phyloP scores from a whole-genome alignment of 139 green algal species.

The Tetradesmus obliquus region DNA sequence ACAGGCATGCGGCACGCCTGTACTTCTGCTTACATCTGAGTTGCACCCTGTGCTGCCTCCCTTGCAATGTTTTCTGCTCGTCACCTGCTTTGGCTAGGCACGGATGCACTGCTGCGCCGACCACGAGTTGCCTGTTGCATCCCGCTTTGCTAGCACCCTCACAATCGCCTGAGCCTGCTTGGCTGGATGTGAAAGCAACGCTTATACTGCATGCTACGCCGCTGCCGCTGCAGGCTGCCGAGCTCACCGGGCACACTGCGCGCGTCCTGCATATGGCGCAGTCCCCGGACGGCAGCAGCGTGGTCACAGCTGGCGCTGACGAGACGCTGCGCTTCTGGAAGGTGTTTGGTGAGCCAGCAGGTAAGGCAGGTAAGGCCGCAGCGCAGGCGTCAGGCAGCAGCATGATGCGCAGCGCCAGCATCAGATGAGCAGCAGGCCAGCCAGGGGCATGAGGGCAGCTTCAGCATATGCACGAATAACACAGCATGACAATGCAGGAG shows the following conservation, averaged over 20 bases:
- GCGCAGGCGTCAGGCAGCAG: background rate
- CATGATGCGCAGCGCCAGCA: slow-evolving; percentile 22
- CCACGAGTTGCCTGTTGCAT: too few species aligned
- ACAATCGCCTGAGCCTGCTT: too few species aligned
- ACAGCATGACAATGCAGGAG: too few species aligned
- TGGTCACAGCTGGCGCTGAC: slow-evolving; percentile 72
- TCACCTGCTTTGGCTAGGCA: too few species aligned
- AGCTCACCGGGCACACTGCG: slow-evolving; percentile 95
- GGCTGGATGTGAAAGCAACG: too few species aligned
- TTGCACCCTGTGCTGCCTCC: too few species aligned
- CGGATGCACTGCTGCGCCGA: too few species aligned
- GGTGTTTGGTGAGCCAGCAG: slow-evolving; percentile 74
- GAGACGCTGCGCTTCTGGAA: slow-evolving; percentile 99
- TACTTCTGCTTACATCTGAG: too few species aligned
- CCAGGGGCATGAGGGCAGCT: background rate
- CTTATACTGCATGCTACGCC: too few species aligned
- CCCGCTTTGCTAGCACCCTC: too few species aligned
- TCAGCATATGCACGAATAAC: background rate
- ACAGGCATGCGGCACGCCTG: too few species aligned
- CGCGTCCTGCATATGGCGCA: slow-evolving; percentile 96
- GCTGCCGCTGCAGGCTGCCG: slow-evolving; percentile 64
- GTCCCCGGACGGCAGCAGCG: slow-evolving; percentile 91
- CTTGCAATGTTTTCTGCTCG: too few species aligned
- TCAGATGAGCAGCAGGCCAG: background rate
- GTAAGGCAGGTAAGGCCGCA: slow-evolving; percentile 6